These are phyloP conservation scores for Diaporthe citrichinensis DNA, from an alignment of 2,329 filamentous ascomycete genomes.

Conservation along the genomic window DNA sequence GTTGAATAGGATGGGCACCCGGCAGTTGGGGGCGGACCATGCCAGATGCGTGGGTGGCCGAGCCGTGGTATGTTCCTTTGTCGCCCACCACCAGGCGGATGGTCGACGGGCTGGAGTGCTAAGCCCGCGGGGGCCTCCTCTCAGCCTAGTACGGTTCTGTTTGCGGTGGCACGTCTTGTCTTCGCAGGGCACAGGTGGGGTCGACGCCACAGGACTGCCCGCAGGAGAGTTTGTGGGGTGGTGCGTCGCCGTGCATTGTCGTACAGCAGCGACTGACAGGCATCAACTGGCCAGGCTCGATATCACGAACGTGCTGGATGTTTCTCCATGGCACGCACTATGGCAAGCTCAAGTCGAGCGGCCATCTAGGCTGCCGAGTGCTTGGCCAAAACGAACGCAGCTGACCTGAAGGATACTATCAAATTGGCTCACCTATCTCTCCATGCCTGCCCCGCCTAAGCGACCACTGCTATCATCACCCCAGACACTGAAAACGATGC, in stretches of 20 bases:
- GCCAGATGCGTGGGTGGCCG: conserved; percentile 14
- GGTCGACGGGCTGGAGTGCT: neutral
- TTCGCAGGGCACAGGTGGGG: neutral
- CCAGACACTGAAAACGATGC: neutral
- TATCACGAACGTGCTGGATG: neutral
- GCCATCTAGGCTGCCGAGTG: neutral
- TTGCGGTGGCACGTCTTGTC: conserved; percentile 13
- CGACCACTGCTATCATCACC: neutral
- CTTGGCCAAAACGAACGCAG: neutral
- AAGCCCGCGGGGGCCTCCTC: neutral
- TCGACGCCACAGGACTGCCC: conserved; percentile 2
- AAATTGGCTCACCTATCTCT: neutral
- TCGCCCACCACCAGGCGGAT: neutral
- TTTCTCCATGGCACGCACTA: neutral
- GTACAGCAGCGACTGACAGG: neutral
- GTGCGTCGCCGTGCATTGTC: neutral
- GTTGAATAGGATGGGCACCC: conserved; percentile 2
- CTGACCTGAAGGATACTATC: too few relatives aligned
- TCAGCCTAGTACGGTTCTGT: neutral
- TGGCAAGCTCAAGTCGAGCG: neutral
- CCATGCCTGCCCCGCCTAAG: neutral
- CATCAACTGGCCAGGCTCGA: neutral
- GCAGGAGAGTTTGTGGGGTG: neutral
- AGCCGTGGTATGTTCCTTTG: conserved; percentile 28
- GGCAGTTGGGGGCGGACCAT: conserved; percentile 29